Evolutionary conservation across 768 basidiomycete genomes (phyloP).

Genomic region (Tulasnella sp.): DNA sequence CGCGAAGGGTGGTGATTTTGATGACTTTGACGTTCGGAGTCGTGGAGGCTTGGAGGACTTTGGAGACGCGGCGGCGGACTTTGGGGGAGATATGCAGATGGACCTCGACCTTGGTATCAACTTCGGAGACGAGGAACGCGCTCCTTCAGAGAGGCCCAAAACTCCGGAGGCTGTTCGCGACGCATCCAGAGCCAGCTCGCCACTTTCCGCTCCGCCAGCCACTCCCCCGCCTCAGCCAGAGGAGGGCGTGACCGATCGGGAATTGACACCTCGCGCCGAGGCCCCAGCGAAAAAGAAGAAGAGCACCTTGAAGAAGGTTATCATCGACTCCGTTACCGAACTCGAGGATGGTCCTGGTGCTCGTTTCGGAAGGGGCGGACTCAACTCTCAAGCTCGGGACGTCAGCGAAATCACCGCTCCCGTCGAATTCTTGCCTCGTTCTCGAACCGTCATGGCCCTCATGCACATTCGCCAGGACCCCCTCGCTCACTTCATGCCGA

Average conservation of each 20-base stretch:
- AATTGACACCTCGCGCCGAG: conserved; percentile 46
- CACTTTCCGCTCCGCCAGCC: conserved; percentile 65
- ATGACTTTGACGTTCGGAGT: conserved; percentile 35
- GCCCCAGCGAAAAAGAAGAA: conserved; percentile 51
- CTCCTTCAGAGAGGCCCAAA: conserved; percentile 25
- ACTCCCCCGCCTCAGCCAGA: conserved; percentile 65
- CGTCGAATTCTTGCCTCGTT: conserved; percentile 74
- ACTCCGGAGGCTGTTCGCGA: conserved; percentile 41
- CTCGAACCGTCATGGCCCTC: conserved; percentile 78
- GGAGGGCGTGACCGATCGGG: conserved; percentile 26
- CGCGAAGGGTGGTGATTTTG: conserved; percentile 45
- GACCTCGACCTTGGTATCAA: conserved; percentile 69
- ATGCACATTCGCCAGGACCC: conserved; percentile 84
- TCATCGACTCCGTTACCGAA: conserved; percentile 88
- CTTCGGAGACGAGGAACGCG: conserved; percentile 53
- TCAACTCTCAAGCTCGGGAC: conserved; percentile 55
- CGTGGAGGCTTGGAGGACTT: conserved; percentile 32
- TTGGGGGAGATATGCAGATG: conserved; percentile 37
- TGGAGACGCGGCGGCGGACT: conserved; percentile 31
- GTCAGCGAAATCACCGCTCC: conserved; percentile 71
- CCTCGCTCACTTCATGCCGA: conserved; percentile 78
- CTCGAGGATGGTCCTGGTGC: conserved; percentile 61
- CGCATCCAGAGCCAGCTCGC: conserved; percentile 63
- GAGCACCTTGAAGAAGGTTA: conserved; percentile 73
- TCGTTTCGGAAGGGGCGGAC: conserved; percentile 52